Base-by-base conservation (phyloP, 192 early-diverging fungal species). In the Funneliformis mosseae region DNA sequence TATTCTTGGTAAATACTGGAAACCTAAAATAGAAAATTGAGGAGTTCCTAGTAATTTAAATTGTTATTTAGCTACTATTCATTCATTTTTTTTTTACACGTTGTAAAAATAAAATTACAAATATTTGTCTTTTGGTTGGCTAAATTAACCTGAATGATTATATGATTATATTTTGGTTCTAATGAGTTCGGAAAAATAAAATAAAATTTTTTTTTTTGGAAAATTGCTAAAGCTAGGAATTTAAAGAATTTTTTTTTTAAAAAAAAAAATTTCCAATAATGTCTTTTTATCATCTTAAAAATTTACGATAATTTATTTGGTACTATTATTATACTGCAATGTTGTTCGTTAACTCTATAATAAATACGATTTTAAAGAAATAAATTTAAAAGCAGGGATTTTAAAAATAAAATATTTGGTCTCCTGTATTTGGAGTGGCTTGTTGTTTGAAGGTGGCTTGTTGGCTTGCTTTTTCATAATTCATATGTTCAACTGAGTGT, bases 1-100 rank as follows among this genome's bases (percentile, higher is more conserved):
- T 12, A n/a, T 72, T 41, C 11, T 46, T 41, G 70, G 70, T 45
- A 41, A 21, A 10, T 72, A 72, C 25, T 72, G 70, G 70, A 25
- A 12, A 68, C 9, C 25, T 23, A 8, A 72, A 42, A n/a, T 10
- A 25, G 42, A 72, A 25, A 39, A 72, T 21, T 18, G 16, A 55
- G 16, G 16, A 55, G 18, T 12, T 55, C 16, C 6, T 21, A 2
- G 7, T 55, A 5, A 55, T 55, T 55, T 55, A 55, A 16, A 55
- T 55, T 55, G 16, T 21, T 10, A 45, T 45, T 45, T 45, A 55
- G 18, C 50, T 7, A n/a, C 21, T 55, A 21, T 55, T 16, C 18
- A 18, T 50, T 16, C 18, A 18, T 50, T 50, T 18, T 21, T 7
- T 55, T 55, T 18, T 18, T 55, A 21, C 5, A 45, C 4, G 12